Evolutionary conservation across 805 yeast species (phyloP).

Genomic region (Allodekkera sacchari): DNA sequence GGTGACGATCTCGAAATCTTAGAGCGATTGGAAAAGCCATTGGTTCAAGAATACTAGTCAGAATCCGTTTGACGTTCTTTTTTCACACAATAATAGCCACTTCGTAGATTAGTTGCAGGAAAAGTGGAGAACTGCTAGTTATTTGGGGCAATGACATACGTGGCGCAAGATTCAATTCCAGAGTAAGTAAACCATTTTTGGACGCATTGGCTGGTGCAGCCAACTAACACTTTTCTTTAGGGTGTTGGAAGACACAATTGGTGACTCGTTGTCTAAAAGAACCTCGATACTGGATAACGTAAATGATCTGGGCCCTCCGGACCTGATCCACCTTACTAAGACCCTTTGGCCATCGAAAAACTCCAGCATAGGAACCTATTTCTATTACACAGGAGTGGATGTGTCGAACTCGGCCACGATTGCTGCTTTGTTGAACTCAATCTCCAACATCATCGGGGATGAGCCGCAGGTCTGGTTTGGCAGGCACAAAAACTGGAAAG

Average conservation of each 20-base stretch:
- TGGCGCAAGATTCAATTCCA: constrained; percentile 57
- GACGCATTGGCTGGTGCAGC: constrained; percentile 7
- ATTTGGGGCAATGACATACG: constrained; percentile 27
- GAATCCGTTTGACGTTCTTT: too few relatives aligned
- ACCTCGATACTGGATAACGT: constrained; percentile 50
- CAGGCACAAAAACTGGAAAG: constrained; percentile 59
- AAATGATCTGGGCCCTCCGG: constrained; percentile 68
- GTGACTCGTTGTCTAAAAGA: constrained; percentile 53
- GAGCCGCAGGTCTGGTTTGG: constrained; percentile 76
- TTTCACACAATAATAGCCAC: too few relatives aligned
- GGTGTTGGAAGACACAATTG: constrained; percentile 43
- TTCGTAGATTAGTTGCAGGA: too few relatives aligned
- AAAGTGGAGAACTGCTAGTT: too few relatives aligned
- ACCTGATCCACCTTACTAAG: constrained; percentile 43
- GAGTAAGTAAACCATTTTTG: constrained; percentile 33
- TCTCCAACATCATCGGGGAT: constrained; percentile 55
- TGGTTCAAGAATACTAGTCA: too few relatives aligned
- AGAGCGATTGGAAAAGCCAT: too few relatives aligned
- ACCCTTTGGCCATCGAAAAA: constrained; percentile 17
- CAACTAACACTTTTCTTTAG: constrained; percentile 18
- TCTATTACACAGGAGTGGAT: constrained; percentile 70
- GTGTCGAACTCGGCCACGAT: constrained; percentile 70
- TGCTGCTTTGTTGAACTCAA: constrained; percentile 63
- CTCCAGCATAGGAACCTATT: constrained; percentile 58
- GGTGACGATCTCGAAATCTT: too few relatives aligned